Evolutionary conservation across 2,329 filamentous ascomycete genomes (phyloP).

Genomic region (Sporothrix pallida): DNA sequence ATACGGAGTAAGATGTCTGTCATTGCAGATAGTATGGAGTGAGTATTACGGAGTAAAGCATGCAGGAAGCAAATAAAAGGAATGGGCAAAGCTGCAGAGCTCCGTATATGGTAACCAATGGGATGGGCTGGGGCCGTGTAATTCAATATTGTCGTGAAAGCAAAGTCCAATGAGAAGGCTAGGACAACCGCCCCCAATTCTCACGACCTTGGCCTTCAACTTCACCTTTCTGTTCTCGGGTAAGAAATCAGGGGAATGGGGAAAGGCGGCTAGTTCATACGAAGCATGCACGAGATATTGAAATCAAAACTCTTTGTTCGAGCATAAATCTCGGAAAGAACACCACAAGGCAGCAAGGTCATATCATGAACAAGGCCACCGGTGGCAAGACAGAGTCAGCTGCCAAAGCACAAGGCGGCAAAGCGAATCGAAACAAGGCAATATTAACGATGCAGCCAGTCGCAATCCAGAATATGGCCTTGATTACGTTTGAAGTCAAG

Average conservation of each 20-base stretch:
- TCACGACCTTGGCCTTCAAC: not conserved
- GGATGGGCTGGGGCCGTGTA: not conserved
- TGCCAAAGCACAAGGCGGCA: not conserved
- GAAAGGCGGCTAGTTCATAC: constrained; percentile 1
- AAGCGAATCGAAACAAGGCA: not conserved
- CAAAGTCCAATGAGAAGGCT: not conserved
- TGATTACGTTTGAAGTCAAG: not conserved
- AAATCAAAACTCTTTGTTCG: not conserved
- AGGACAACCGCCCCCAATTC: constrained; percentile 3
- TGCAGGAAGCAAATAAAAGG: not conserved
- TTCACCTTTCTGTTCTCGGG: not conserved
- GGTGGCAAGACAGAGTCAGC: not conserved
- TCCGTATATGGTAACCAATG: not conserved
- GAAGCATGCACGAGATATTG: constrained; percentile 5
- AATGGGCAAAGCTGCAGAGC: not conserved
- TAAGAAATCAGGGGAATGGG: not conserved
- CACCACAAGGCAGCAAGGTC: not conserved
- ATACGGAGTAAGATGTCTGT: not conserved
- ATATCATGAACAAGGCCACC: not conserved
- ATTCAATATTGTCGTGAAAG: not conserved
- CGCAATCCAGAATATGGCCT: not conserved
- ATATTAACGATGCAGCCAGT: not conserved
- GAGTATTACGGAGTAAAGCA: not conserved
- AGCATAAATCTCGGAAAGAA: not conserved
- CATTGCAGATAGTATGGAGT: too few species aligned